Conservation (phyloP, 805 yeast species). For the Metschnikowia cerradonensis region DNA sequence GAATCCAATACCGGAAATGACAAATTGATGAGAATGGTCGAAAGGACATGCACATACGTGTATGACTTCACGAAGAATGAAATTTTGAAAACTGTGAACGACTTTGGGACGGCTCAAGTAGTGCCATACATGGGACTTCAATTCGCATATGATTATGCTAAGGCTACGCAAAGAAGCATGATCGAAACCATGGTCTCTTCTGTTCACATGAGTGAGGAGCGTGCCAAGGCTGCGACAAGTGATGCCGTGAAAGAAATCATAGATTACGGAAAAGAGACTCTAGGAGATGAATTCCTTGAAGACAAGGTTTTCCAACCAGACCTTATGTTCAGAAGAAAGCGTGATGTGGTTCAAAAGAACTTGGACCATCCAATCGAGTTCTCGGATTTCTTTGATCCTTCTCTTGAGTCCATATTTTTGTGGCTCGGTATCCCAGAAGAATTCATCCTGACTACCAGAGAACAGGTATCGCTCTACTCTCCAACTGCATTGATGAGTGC, state of each 20-base stretch:
- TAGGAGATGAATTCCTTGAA: conserved; percentile 58
- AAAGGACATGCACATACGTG: conserved; percentile 50
- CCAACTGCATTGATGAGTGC: conserved; percentile 29
- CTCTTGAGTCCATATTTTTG: conserved; percentile 53
- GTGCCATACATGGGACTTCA: conserved; percentile 60
- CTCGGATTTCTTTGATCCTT: conserved; percentile 78
- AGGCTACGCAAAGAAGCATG: conserved; percentile 62
- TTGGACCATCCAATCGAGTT: conserved; percentile 59
- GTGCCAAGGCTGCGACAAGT: conserved; percentile 60
- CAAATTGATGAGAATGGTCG: conserved; percentile 59
- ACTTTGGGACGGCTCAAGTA: conserved; percentile 48
- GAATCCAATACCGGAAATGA: conserved; percentile 55
- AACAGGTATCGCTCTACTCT: conserved; percentile 30
- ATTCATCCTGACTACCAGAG: conserved; percentile 23
- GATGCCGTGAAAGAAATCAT: conserved; percentile 60
- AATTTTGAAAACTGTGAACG: conserved; percentile 49
- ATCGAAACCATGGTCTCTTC: conserved; percentile 60
- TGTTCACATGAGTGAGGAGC: conserved; percentile 61
- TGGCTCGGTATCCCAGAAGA: conserved; percentile 40
- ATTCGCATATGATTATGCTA: conserved; percentile 66
- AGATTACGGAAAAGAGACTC: conserved; percentile 54
- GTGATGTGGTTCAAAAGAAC: conserved; percentile 56
- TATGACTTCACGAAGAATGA: conserved; percentile 58
- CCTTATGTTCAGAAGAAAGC: conserved; percentile 77
- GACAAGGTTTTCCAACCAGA: conserved; percentile 64